Base-by-base conservation (phyloP, 768 basidiomycete species). In the Lactifluus pinguis region DNA sequence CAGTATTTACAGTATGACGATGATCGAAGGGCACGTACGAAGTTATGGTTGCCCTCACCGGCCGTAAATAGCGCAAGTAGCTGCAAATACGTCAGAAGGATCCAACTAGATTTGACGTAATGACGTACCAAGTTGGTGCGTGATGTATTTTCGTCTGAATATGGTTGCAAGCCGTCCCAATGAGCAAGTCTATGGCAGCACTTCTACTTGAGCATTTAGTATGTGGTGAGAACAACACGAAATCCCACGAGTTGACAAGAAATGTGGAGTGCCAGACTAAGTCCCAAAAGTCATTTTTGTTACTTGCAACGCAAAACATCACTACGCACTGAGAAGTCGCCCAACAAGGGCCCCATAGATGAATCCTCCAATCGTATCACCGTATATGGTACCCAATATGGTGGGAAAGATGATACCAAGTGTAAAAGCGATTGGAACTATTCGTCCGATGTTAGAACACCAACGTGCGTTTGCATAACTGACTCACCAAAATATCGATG, bases 41-140 rank as follows among this genome's bases (percentile, higher is more conserved):
- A 86, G 64, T 88, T 89, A 69, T 89, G 86, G 67, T 86, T 87
- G 29, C 87, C 87, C 75, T 92, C 89, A 21, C 88, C 87, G 42
- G 82, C 79, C 0, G 87, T 89, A 29, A 88, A 72, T 2, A 89
- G 64, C 0, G 87, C 87, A 3, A 89, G 73, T 9, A 88, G 58
- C 86, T 89, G 67, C 19, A 47, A 45, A 36, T 36, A 42, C 44
- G 21, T 13, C 10, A 44, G 17, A 21, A 45, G 14, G 8, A 53
- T 14, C 36, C 34, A 11, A 21, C 13, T 15, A 49, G n/a, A n/a
- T 36, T 6, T 19, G 30, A 49, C 50, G 19, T 7, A 21, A 38
- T 11, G 42, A 53, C 82, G 62, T 64, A 90, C 88, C 34, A 88
- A 68, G 68, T 84, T 90, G 13, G 87, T 85, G 67, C 83, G 73